Percentiles rank a stretch among this genome's conserved stretches.
These are phyloP conservation scores for Mycena sanguinolenta DNA, from an alignment of 768 basidiomycete species.

Conservation along the genomic window DNA sequence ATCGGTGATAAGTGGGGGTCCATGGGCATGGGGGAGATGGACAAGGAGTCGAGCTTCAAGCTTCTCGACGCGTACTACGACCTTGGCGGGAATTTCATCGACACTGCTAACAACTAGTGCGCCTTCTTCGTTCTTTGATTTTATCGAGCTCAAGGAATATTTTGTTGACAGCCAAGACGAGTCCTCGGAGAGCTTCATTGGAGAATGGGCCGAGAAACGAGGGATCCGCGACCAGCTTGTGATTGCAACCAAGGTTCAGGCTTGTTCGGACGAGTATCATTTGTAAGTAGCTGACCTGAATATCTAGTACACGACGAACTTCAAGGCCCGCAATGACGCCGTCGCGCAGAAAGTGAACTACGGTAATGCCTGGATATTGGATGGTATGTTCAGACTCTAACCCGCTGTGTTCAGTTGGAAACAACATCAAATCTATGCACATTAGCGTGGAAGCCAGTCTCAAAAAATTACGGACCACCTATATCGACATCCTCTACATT, in stretches of 20 bases:
- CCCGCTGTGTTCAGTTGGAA: too few relatives aligned
- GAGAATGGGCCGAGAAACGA: background rate
- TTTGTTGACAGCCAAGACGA: conserved; percentile 1
- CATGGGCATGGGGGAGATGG: background rate
- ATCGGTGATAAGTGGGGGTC: background rate
- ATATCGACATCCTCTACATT: background rate
- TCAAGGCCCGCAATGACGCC: background rate
- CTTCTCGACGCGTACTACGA: background rate
- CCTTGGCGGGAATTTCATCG: background rate
- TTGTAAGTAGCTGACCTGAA: background rate
- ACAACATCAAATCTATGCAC: background rate
- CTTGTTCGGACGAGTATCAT: background rate
- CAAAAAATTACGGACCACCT: background rate
- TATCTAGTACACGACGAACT: background rate
- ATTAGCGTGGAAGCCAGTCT: background rate
- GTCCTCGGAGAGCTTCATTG: background rate
- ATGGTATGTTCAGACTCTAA: too few relatives aligned
- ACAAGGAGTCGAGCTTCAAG: background rate
- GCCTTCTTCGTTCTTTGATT: too few relatives aligned
- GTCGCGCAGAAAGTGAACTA: background rate
- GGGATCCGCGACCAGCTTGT: background rate
- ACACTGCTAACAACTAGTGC: background rate
- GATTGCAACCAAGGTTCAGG: background rate
- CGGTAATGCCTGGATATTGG: too few relatives aligned
- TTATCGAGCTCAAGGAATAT: too few relatives aligned